Base-by-base conservation (phyloP, 345 rosid genomes). In the Rubroshorea leprosula region DNA sequence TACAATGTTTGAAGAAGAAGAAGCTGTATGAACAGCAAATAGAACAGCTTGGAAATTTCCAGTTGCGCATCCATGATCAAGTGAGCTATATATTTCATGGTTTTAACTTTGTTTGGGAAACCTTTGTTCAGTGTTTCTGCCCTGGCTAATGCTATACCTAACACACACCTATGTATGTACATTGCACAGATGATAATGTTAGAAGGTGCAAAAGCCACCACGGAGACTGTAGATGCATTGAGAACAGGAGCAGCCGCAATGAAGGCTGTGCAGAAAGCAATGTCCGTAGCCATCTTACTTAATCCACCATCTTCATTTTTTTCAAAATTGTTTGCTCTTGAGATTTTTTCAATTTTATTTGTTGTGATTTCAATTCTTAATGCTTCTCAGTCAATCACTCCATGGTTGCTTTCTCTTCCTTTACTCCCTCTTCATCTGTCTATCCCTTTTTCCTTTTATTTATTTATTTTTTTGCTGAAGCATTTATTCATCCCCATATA, bases 221-320 rank as follows among this genome's bases (percentile, higher is more conserved):
- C 89, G 0, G 86, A 86, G 61, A 89, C 90, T 47, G 96, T 86
- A 15, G 96, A 93, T 80, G 96, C 97, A 23, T 71, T 89, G 71
- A 86, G 96, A 68, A 79, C 91, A 38, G 86, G 96, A 60, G 99
- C 97, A 55, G 35, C 96, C 51, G 77, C 94, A 9, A 84, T 80
- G 94, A 82, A 89, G 77, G 91, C 95, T 19, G 86, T 86, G 98
- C 90, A 88, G 81, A 84, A 88, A 74, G 92, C 90, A 54, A 86
- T 88, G 95, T 91, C 75, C 51, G 90, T 80, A 27, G 8, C 12
- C 41, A 0, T 43, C 58, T 59, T 45, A 22, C 22, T 21, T 57
- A 10, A 29, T 51, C 4, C 39, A 21, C 14, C 8, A 23, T 45
- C n/a, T 17, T 6, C 41, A 35, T 49, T 49, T 23, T 4, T 5